Evolutionary conservation across 495 filamentous ascomycete species (phyloP).

Genomic region (Neurospora sublineolata): DNA sequence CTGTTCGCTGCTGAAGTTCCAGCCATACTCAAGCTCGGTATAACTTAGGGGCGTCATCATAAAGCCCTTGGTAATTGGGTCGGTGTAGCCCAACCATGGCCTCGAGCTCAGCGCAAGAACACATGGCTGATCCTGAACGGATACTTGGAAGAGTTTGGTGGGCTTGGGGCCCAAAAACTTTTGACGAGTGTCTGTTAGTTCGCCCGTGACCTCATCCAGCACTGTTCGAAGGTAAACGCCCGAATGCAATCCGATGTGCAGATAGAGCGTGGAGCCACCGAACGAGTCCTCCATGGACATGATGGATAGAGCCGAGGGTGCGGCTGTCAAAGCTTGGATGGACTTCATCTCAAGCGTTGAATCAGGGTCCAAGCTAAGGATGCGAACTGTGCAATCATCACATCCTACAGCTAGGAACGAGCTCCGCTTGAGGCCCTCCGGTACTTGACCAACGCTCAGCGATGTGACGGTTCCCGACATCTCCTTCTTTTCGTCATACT

Average conservation of each 20-base stretch:
- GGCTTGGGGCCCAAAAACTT: constrained; percentile 86
- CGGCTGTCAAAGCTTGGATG: constrained; percentile 82
- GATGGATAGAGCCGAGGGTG: constrained; percentile 80
- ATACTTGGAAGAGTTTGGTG: constrained; percentile 75
- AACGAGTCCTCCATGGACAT: constrained; percentile 86
- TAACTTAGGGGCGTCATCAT: constrained; percentile 88
- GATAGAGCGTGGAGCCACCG: constrained; percentile 67
- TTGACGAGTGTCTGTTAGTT: constrained; percentile 85
- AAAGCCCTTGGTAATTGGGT: constrained; percentile 70
- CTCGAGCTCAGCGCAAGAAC: constrained; percentile 83
- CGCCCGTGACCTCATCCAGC: constrained; percentile 86
- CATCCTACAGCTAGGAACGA: constrained; percentile 92
- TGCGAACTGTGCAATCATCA: constrained; percentile 89
- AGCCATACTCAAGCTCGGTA: constrained; percentile 78
- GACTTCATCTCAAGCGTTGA: constrained; percentile 83
- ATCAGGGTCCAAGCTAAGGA: constrained; percentile 82
- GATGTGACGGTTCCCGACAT: constrained; percentile 95
- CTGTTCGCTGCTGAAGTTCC: constrained; percentile 91
- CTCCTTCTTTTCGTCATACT: constrained; percentile 89
- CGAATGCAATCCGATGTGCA: constrained; percentile 91
- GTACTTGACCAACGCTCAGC: constrained; percentile 85
- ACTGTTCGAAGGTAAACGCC: constrained; percentile 92
- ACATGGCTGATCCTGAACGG: constrained; percentile 73
- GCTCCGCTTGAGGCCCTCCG: constrained; percentile 73
- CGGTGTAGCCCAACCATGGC: constrained; percentile 86